Evolutionary conservation across 495 filamentous ascomycete genomes (phyloP).

Genomic region (Talaromyces liani): DNA sequence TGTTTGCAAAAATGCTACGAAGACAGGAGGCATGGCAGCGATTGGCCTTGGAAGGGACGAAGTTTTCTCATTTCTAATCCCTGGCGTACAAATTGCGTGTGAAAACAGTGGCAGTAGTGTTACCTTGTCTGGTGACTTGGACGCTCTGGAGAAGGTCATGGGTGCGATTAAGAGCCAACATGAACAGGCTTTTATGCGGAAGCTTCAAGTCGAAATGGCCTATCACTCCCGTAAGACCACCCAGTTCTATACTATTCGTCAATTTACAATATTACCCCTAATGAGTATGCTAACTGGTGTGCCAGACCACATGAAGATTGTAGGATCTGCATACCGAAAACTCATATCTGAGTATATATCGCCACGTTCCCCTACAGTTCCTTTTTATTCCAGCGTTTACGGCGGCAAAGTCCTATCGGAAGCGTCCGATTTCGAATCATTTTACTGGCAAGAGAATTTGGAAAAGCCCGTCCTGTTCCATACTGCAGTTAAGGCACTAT

Average conservation of each 20-base stretch:
- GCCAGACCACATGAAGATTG: too few species aligned
- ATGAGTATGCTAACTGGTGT: too few species aligned
- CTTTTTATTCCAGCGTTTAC: slow-evolving; percentile 28
- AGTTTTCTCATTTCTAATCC: background rate
- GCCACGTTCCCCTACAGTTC: background rate
- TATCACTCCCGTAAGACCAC: too few species aligned
- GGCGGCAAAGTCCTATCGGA: background rate
- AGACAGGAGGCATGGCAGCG: slow-evolving; percentile 10
- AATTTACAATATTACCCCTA: too few species aligned
- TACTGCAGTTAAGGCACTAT: background rate
- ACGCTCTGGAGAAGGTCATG: slow-evolving; percentile 12
- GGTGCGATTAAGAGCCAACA: too few species aligned
- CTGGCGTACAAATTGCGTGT: slow-evolving; percentile 34
- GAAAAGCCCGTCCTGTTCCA: slow-evolving; percentile 29
- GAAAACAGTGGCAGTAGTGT: slow-evolving; percentile 45
- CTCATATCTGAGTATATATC: too few species aligned
- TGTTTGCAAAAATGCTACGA: too few species aligned
- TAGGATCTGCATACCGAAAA: too few species aligned
- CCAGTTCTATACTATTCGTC: too few species aligned
- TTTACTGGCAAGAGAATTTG: slow-evolving; percentile 36
- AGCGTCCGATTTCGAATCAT: too few species aligned
- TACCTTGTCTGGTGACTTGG: slow-evolving; percentile 30
- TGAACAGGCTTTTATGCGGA: too few species aligned
- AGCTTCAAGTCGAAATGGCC: too few species aligned
- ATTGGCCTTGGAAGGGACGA: slow-evolving; percentile 1